Percentiles rank a stretch among this genome's conserved stretches.
phyloP scores from a whole-genome alignment of 116 monocot species.

The Phalaenopsis hybrid region DNA sequence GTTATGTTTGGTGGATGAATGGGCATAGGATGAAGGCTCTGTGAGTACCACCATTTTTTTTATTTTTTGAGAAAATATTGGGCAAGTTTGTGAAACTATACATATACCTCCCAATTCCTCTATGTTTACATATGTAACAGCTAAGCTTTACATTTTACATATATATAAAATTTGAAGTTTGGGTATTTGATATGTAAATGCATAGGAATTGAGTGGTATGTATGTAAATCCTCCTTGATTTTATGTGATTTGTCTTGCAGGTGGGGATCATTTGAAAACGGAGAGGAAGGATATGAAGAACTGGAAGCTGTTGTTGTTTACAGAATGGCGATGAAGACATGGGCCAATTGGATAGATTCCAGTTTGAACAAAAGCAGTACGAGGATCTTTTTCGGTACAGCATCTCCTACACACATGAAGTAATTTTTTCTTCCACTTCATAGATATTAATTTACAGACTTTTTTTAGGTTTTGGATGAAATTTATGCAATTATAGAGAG shows the following conservation, averaged over 20 bases:
- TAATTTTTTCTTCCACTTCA: background rate
- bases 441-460: no score
- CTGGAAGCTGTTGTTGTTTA: slow-evolving; percentile 9
- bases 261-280: slow-evolving; percentile 8
- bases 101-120: no score
- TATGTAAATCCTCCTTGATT: no score
- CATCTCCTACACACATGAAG: slow-evolving; percentile 41
- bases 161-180: no score
- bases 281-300: slow-evolving; percentile 11
- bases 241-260: background rate
- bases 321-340: slow-evolving; percentile 20
- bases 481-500: no score
- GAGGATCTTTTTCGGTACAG: slow-evolving; percentile 39
- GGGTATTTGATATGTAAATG: no score
- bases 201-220: no score
- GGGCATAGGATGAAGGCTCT: slow-evolving; percentile 20
- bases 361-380: slow-evolving; percentile 27
- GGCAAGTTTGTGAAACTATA: background rate
- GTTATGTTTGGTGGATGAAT: slow-evolving; percentile 33
- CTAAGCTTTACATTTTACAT: no score
- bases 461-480: no score
- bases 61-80: background rate
- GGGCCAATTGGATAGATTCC: slow-evolving; percentile 29
- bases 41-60: background rate
- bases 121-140: no score